Percentiles rank a stretch among this genome's conserved stretches.
Conservation (phyloP, 768 basidiomycete genomes). For the Termitomyces sp. region DNA sequence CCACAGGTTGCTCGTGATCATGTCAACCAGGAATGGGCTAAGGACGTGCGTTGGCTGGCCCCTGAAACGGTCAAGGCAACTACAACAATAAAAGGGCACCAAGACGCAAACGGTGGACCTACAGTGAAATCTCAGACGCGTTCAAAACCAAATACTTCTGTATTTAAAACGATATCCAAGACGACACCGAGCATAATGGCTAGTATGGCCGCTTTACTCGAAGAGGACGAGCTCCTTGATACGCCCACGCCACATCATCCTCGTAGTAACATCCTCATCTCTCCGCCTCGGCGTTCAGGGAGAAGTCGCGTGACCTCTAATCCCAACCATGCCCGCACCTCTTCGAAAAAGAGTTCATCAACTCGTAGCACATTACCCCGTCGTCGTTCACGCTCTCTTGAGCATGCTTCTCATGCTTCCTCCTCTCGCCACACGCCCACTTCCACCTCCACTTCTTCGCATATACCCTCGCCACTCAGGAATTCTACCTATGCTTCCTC, state of each 20-base stretch:
- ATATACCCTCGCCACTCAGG: constrained; percentile 6
- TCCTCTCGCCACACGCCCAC: constrained; percentile 6
- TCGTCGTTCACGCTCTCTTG: constrained; percentile 16
- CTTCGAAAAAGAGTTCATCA: constrained; percentile 3
- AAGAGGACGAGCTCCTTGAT: constrained; percentile 44
- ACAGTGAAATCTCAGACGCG: constrained; percentile 13
- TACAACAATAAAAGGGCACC: constrained; percentile 12
- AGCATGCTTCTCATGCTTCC: constrained; percentile 5
- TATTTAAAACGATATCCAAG: constrained; percentile 25
- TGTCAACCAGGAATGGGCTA: constrained; percentile 60
- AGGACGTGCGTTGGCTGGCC: constrained; percentile 61
- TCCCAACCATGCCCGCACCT: not conserved
- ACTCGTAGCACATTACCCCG: constrained; percentile 1
- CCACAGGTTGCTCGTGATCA: constrained; percentile 13
- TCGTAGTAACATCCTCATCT: constrained; percentile 17
- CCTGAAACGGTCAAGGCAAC: constrained; percentile 17
- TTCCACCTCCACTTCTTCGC: constrained; percentile 4
- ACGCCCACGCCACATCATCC: constrained; percentile 9
- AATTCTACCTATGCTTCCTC: constrained; percentile 17
- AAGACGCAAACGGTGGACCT: constrained; percentile 1
- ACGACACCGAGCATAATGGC: constrained; percentile 37
- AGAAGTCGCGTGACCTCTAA: constrained; percentile 8
- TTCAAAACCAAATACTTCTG: constrained; percentile 15
- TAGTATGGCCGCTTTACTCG: constrained; percentile 47
- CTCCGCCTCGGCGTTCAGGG: constrained; percentile 12